Base-by-base conservation (phyloP, 257 asterid genomes). In the Cruciata laevipes region DNA sequence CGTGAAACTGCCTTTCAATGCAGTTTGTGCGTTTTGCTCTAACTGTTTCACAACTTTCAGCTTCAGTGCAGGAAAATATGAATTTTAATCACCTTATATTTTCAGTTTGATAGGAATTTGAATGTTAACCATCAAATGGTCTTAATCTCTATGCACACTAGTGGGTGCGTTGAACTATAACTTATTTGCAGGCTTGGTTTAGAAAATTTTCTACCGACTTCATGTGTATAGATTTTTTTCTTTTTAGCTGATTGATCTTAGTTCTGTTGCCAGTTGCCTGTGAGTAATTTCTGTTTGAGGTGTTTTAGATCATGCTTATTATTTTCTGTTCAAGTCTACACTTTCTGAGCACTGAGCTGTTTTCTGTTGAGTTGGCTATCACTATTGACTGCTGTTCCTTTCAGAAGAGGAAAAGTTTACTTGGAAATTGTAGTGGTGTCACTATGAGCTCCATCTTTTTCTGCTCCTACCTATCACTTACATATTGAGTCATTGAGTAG, bases 361-460 rank as follows among this genome's bases (percentile, higher is more conserved):
- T 27, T 24, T 4, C 65, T 16, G 18, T n/a, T 30, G 18, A 49
- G 24, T 38, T 57, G 32, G 30, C 42, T 23, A 27, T 20, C 21
- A 8, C 30, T 42, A 38, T 61, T 10, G 52, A 21, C 18, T 27
- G 55, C 32, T 2, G 24, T 23, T 64, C 42, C 30, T 53, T 40
- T 40, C 53, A 9, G 31, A 24, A 23, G 59, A 14, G 42, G 23
- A 20, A 52, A 63, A 37, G 31, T 24, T 53, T 69, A 53, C 42
- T 71, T 3, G n/a, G 31, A 53, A 24, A 38, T 60, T 27, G n/a
- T 5, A 21, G 61, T 25, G 30, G 3, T 61, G 42, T 24, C 37
- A 33, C 60, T 20, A 47, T 14, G 18, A 47, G 56, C 51, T 61
- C 62, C 60, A 70, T 20, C 49, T 61, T 20, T 23, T 61, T 62